Conservation (phyloP, 768 basidiomycete genomes). For the Termitomyces sp. region DNA sequence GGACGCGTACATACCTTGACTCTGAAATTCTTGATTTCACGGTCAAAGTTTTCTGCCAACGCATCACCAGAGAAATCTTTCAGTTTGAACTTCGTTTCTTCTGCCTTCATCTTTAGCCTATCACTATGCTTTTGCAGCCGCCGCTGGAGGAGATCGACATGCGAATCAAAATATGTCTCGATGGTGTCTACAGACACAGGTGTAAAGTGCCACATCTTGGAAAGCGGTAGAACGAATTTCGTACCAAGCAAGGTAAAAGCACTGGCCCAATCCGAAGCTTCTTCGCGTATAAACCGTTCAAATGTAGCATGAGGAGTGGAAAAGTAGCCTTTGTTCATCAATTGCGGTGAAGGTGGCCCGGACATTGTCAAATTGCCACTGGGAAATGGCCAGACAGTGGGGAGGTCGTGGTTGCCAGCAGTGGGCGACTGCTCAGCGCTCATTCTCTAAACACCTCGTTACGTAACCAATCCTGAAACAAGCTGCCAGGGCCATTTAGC, state of each 20-base stretch:
- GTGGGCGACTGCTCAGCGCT: neutral
- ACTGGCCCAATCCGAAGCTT: conserved; percentile 69
- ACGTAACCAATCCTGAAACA: conserved; percentile 13
- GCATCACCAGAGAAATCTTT: conserved; percentile 57
- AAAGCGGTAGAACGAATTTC: conserved; percentile 12
- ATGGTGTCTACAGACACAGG: conserved; percentile 62
- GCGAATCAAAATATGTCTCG: conserved; percentile 94
- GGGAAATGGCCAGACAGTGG: conserved; percentile 1
- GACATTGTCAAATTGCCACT: conserved; percentile 23
- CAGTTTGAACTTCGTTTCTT: conserved; percentile 66
- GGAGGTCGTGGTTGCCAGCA: conserved; percentile 3
- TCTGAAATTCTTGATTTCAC: conserved; percentile 83
- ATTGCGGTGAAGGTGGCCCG: conserved; percentile 37
- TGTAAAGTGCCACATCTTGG: conserved; percentile 20
- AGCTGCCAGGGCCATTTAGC: neutral
- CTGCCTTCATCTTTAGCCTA: conserved; percentile 74
- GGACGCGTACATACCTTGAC: conserved; percentile 56
- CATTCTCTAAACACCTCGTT: neutral
- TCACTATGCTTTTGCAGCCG: conserved; percentile 85
- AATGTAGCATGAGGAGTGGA: conserved; percentile 43
- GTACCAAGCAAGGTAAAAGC: conserved; percentile 84
- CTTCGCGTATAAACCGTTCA: conserved; percentile 71
- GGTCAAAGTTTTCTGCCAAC: conserved; percentile 73
- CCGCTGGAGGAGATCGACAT: conserved; percentile 77
- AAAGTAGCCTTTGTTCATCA: conserved; percentile 48